Evolutionary conservation across 2,329 filamentous ascomycete species (phyloP).

Genomic region (Colletotrichum plurivorum): DNA sequence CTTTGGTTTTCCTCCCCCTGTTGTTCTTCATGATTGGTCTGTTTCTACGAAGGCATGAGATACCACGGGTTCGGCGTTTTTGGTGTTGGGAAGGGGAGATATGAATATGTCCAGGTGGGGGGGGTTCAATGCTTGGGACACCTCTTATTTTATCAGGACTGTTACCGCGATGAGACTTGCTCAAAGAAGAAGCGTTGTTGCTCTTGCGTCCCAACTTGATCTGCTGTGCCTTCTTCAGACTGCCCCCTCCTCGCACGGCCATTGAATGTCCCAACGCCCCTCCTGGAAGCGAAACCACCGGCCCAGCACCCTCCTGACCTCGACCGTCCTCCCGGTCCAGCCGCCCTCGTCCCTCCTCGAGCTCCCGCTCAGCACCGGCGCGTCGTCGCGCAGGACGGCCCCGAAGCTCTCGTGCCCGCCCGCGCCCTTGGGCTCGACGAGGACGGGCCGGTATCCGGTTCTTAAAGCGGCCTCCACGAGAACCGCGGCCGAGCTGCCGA

Average conservation of each 20-base stretch:
- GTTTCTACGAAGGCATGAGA: constrained; percentile 42
- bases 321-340: constrained; percentile 72
- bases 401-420: constrained; percentile 49
- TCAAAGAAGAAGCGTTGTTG: too few species aligned
- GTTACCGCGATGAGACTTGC: background rate
- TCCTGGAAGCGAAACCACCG: constrained; percentile 75
- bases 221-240: background rate
- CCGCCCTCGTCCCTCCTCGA: constrained; percentile 64
- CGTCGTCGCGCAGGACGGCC: constrained; percentile 62
- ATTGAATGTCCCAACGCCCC: constrained; percentile 51
- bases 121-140: background rate
- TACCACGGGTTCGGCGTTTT: constrained; percentile 60
- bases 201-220: too few species aligned
- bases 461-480: constrained; percentile 73
- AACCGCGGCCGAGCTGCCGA: constrained; percentile 73
- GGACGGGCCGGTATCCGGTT: constrained; percentile 57
- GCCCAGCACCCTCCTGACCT: constrained; percentile 69
- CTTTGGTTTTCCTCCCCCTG: background rate
- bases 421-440: constrained; percentile 61
- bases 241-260: background rate
- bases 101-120: background rate
- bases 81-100: constrained; percentile 23
- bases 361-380: constrained; percentile 75
- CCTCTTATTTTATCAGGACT: background rate
- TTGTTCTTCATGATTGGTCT: constrained; percentile 4